These are phyloP conservation scores for Metschnikowia reukaufii DNA, from an alignment of 805 yeast genomes.

Conservation along the genomic window DNA sequence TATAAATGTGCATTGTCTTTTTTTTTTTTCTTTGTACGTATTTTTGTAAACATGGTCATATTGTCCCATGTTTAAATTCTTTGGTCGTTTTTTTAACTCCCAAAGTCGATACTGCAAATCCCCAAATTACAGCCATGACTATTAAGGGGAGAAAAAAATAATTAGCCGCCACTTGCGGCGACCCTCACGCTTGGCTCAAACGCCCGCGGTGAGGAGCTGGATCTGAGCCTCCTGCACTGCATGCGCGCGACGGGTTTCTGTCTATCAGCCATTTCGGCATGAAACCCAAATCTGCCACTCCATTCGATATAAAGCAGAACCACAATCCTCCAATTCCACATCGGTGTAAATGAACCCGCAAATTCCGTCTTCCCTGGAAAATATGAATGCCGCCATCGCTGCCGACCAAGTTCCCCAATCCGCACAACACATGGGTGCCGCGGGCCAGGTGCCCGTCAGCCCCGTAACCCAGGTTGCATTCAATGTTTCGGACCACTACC, in stretches of 20 bases:
- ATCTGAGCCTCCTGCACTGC: constrained; percentile 6
- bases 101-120: too few relatives aligned
- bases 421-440: not conserved
- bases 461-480: constrained; percentile 44
- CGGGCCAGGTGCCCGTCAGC: not conserved
- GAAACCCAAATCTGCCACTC: constrained; percentile 3
- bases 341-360: not conserved
- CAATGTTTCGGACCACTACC: constrained; percentile 85
- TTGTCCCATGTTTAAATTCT: too few relatives aligned
- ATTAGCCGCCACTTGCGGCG: not conserved
- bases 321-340: not conserved
- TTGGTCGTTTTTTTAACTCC: too few relatives aligned
- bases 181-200: constrained; percentile 1
- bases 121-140: not conserved
- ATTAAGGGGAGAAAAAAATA: not conserved
- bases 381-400: not conserved
- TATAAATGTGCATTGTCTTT: too few relatives aligned
- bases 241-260: constrained; percentile 6
- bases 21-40: too few relatives aligned
- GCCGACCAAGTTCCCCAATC: not conserved
- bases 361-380: constrained; percentile 8
- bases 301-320: constrained; percentile 1
- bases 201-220: not conserved
- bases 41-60: too few relatives aligned
- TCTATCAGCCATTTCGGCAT: constrained; percentile 8